Conservation (phyloP, 305 asterid genomes). For the Rubia peregrina region DNA sequence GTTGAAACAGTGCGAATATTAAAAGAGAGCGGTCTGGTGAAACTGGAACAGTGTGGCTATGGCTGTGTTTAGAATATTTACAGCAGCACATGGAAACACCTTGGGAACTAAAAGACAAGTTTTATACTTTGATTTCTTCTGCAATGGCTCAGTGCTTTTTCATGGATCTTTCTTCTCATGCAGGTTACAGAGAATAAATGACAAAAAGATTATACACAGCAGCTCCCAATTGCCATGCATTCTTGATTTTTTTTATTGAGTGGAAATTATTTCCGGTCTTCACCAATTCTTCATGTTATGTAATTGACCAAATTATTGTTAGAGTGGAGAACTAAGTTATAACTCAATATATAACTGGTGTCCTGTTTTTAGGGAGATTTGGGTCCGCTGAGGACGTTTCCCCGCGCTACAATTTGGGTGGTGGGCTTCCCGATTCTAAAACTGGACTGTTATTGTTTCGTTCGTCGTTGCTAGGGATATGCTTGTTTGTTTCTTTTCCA, state of each 20-base stretch:
- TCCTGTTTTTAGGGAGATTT: no score
- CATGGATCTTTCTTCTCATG: conserved; percentile 8
- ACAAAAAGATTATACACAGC: conserved; percentile 2
- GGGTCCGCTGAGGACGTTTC: no score
- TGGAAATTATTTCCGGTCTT: not conserved
- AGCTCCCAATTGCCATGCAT: conserved; percentile 9
- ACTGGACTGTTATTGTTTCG: no score
- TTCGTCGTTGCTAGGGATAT: no score
- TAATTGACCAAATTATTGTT: no score
- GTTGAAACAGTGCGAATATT: conserved; percentile 12
- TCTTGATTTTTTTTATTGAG: conserved; percentile 2
- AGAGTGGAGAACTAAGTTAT: no score
- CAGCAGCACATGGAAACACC: conserved; percentile 25
- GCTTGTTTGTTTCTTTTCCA: no score
- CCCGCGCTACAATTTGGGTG: no score
- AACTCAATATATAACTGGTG: no score
- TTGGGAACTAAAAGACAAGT: conserved; percentile 19
- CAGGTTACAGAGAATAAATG: not conserved
- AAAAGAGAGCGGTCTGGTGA: conserved; percentile 21
- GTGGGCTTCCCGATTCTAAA: no score
- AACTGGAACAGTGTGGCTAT: conserved; percentile 13
- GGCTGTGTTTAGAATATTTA: conserved; percentile 13
- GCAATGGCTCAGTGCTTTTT: conserved; percentile 1
- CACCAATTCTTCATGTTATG: no score
- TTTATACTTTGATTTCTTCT: conserved; percentile 5